Evolutionary conservation across 2,329 filamentous ascomycete species (phyloP), one percentile per base, ranked within the genome.

Genomic region (Elsinoe arachidis): DNA sequence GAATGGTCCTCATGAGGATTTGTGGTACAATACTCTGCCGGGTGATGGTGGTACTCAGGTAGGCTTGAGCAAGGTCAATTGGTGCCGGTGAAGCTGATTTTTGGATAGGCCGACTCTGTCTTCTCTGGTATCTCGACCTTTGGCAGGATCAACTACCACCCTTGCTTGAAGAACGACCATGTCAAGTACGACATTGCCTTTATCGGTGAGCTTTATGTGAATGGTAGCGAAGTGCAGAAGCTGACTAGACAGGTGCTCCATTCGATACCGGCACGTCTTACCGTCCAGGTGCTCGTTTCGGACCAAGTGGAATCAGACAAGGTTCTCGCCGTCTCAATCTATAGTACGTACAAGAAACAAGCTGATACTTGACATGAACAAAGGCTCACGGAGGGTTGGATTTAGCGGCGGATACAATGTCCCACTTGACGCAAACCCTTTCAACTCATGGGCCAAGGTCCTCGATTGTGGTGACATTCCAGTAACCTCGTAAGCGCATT

Each of bases 71-170:
- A 19, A 33, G 19, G n/a, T 33, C 9, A 7, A 43, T n/a, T 37
- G 33, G 2, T 14, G 14, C 12, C 9, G 15, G 15, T 23, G 23
- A 17, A 44, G 47, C 19, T 49, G 46, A 58, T 23, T 14, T 17
- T 7, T 19, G n/a, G 5, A 14, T 60, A 91, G 86, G 88, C 88
- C 59, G 88, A 95, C 70, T 90, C 88, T 0, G 88, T 93, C 58
- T 95, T 93, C 73, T 92, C 87, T 1, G 89, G 89, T 26, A 93
- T 95, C 66, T 87, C 86, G 1, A 95, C 89, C 6, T 93, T 93
- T 68, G 89, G 88, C 10, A 84, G 88, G 53, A 74, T 93, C 41
- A 83, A 85, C 5, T 93, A 95, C 72, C 81, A 80, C 58, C 87
- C 87, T 2, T 95, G 89, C 68, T 76, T 95, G 3, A 76, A 81